Evolutionary conservation across 1,284 basidiomycete species (phyloP), one percentile per base, ranked within the genome.

Genomic region (Heliocybe sulcata): DNA sequence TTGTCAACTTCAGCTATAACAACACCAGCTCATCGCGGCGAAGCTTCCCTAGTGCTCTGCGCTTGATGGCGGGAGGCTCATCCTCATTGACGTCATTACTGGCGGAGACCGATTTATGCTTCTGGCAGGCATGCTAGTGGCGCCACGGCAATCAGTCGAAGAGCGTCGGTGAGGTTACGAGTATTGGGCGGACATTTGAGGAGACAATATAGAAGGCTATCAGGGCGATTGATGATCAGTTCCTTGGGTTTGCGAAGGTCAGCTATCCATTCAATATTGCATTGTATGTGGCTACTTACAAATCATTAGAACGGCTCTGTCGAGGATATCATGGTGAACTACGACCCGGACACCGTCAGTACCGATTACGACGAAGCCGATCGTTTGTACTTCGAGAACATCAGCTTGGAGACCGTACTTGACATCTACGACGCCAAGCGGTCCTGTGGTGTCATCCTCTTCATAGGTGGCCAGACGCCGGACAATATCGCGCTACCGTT

Each of bases 351-450:
- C 76, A 99, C 96, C 0, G 96, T 99, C 67, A 94, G 92, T 66
- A 98, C 97, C 49, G 97, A 99, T 71, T 99, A 98, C 72, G 96
- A 99, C 72, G 97, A 99, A 69, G 96, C 96, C 26, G 96, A 99
- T 71, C 84, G 94, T 45, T 81, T 99, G 47, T 99, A 99, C 79
- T 99, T 99, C 70, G 96, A 99, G 76, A 98, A 97, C 71, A 98
- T 99, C 77, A 90, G 90, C 63, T 74, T 98, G 63, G 96, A 99
- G 77, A 92, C 93, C 0, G 94, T 99, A 58, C 79, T 99, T 51
- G 97, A 99, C 69, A 97, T 99, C 65, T 98, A 98, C 72, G 95
- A 99, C 66, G 75, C 82, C 10, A 97, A 99, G 71, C 81, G 81
- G 48, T 90, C 94, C 10, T 81, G 88, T 31, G 96, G 96, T 64